Evolutionary conservation across 768 basidiomycete genomes (phyloP).

Genomic region (Podaxis sp.): DNA sequence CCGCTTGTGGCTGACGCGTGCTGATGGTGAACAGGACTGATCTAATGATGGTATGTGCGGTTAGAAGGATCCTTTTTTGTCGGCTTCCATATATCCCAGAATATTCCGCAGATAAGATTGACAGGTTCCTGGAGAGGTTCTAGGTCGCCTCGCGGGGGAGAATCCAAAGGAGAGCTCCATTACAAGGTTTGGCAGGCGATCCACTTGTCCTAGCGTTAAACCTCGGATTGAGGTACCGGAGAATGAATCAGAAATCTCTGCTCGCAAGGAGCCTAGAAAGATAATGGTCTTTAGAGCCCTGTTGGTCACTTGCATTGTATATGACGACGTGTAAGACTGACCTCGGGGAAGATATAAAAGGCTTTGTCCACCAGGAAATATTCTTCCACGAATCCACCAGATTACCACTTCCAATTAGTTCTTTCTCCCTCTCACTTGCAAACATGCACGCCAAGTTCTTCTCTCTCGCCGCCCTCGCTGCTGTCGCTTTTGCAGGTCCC

Average conservation of each 20-base stretch:
- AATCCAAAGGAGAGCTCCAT: background rate
- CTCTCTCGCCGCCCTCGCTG: background rate
- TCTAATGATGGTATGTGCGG: background rate
- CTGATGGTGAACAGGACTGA: no score
- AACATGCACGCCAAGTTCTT: constrained; percentile 7
- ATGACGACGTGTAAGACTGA: no score
- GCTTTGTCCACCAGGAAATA: no score
- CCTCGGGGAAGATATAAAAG: no score
- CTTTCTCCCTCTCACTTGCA: background rate
- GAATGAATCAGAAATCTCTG: no score
- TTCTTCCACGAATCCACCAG: no score
- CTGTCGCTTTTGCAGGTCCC: background rate
- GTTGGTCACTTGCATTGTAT: no score
- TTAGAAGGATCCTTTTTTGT: background rate
- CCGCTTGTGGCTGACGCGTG: no score
- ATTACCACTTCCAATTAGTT: constrained; percentile 12
- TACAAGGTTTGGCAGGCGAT: background rate
- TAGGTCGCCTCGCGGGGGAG: background rate
- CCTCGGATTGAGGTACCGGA: no score
- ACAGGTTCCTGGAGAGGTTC: background rate
- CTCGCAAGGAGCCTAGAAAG: no score
- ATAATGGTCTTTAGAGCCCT: no score
- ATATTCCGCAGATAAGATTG: background rate
- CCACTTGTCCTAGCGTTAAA: background rate
- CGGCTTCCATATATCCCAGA: background rate